These are phyloP conservation scores for Trypanosoma mega DNA, from an alignment of 208 protist species.

Conservation along the genomic window DNA sequence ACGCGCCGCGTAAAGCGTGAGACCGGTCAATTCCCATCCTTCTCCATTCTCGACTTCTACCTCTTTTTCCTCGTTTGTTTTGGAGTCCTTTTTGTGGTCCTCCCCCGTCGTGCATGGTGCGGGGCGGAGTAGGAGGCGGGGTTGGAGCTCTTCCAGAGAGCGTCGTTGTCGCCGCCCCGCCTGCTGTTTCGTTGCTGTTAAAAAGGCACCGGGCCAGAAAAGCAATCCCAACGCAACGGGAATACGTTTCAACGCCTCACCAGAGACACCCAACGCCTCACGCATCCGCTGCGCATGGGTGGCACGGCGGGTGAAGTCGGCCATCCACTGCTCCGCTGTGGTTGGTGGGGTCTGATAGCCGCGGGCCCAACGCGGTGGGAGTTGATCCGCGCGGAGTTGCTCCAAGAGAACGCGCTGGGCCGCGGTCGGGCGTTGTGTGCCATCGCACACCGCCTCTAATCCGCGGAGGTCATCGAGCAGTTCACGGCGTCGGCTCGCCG, in stretches of 20 bases:
- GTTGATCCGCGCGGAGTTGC: slow-evolving; percentile 70
- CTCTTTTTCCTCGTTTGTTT: no score
- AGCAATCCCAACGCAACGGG: slow-evolving; percentile 94
- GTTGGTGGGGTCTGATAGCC: slow-evolving; percentile 34
- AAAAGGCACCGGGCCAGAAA: slow-evolving; percentile 94
- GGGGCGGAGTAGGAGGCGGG: slow-evolving; percentile 53
- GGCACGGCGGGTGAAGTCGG: slow-evolving; percentile 58
- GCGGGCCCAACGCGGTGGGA: slow-evolving; percentile 86
- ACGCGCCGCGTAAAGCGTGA: slow-evolving; percentile 60
- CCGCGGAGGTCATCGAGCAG: slow-evolving; percentile 14
- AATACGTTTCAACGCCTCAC: slow-evolving; percentile 21
- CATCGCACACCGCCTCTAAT: slow-evolving; percentile 6
- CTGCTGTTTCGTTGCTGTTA: slow-evolving; percentile 97
- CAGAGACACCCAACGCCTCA: slow-evolving; percentile 26
- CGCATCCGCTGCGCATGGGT: slow-evolving; percentile 57
- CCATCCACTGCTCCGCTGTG: slow-evolving; percentile 54
- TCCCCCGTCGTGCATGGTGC: no score
- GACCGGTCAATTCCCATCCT: slow-evolving; percentile 26
- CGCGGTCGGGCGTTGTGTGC: slow-evolving; percentile 64
- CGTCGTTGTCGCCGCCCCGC: slow-evolving; percentile 75
- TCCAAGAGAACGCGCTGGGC: slow-evolving; percentile 83
- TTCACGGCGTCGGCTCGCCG: slow-evolving; percentile 9
- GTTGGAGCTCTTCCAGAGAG: slow-evolving; percentile 93
- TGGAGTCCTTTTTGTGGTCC: no score
- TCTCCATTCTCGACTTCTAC: not conserved